Evolutionary conservation across 352 stramenopile genomes (phyloP), one percentile per base, ranked within the genome.

Genomic region (Globisporangium megalacanthum): DNA sequence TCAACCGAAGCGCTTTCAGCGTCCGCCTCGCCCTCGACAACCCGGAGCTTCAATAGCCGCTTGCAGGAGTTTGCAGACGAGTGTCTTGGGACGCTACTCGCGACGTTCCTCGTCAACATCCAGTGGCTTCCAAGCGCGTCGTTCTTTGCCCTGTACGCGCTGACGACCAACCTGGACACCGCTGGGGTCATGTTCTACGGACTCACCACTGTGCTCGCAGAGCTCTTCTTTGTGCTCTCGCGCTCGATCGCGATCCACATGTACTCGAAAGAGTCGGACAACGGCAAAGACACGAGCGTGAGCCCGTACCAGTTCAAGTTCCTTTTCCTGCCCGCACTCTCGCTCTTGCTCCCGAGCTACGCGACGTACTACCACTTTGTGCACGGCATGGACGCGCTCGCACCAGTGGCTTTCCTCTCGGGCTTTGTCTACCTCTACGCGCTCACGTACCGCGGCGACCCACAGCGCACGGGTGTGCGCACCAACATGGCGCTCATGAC

Each of bases 371-470:
- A 70, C 7, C 79, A 90, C 56, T 88, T 79, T 52, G 62, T 77
- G 3, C 51, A 79, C 49, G 62, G 73, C 36, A 58, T 79, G 33
- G 70, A 83, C 0, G 79, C 75, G 4, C 62, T 75, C 19, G 37
- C 75, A 4, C 68, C 80, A 3, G 56, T 90, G 17, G 56, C 73
- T 2, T 31, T 70, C 11, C 65, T 90, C 20, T 69, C 81, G 1
- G 66, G 62, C 10, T 79, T 77, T 29, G 57, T 87, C 29, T 92
- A 88, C 65, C 44, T 79, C 39, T 92, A 90, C 61, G 68, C 85
- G 53, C 62, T 78, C 51, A 85, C 79, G 22, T 92, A 90, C 59
- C 62, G 75, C 4, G 82, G 79, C 9, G 69, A 86, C 13, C 82
- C 84, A 10, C 70, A 88, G 45, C 70, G 85, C 61, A 80, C 77